Base-by-base conservation (phyloP, 257 asterid species). In the Solanum virginianum region DNA sequence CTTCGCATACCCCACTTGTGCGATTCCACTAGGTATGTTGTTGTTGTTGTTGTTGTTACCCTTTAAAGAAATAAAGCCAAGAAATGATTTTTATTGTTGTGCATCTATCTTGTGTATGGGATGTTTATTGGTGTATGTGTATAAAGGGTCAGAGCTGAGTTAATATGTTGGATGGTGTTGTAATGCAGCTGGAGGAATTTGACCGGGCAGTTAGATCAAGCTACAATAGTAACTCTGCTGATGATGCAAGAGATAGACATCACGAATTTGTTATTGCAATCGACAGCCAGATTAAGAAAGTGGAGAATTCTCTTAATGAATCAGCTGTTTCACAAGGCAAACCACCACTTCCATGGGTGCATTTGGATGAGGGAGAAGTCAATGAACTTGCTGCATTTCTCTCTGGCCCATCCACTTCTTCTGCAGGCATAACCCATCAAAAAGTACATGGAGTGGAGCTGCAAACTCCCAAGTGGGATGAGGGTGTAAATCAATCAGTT, bases 341-440 rank as follows among this genome's bases (percentile, higher is more conserved):
- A 90, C 98, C 98, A 18, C 97, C 98, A 10, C 57, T 87, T 87
- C 98, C 97, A n/a, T 95, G 99, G 99, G 92, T 92, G 17, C 90
- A 92, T 47, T 84, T 96, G 87, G 97, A 94, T 81, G 97, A 95
- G 87, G 97, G 95, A 81, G 99, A 96, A 72, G 86, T 91, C 22
- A 80, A 94, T 54, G 98, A 96, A 90, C 98, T 96, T 26, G 97
- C 97, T 1, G 55, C 89, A 88, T 96, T 96, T 86, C 98, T 96
- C 26, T 89, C 95, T 1, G 98, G 97, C 65, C 85, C 89, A 17
- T 84, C 94, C 8, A 81, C 85, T 18, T 87, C 91, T 82, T 84
- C 88, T 14, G 65, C 24, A 3, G 88, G 84, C 47, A 90, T 84
- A 84, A 75, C 68, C 16, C 77, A 68, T 29, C 85, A 85, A 41